These are phyloP conservation scores for Dioscorea dumetorum DNA, from an alignment of 106 monocot genomes.

Conservation along the genomic window DNA sequence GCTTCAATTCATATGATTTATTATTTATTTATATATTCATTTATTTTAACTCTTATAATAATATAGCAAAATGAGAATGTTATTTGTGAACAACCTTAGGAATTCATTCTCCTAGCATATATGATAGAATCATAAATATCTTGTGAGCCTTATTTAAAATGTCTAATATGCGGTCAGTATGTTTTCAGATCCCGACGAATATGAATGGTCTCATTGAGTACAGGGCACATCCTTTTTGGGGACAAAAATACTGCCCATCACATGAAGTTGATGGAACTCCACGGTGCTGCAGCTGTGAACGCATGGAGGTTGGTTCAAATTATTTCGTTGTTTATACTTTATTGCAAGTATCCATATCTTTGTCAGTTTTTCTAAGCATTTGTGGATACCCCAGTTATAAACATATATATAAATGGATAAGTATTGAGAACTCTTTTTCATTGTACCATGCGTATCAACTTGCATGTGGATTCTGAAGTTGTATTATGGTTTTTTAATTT, in stretches of 20 bases:
- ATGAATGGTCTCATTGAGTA: constrained; percentile 75
- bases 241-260: constrained; percentile 83
- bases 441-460: background rate
- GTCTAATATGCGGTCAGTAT: background rate
- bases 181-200: constrained; percentile 73
- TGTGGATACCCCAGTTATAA: no score
- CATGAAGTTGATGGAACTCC: constrained; percentile 80
- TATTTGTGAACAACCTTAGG: background rate
- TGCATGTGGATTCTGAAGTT: background rate
- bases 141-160: background rate
- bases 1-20: no score
- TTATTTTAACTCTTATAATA: background rate
- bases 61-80: background rate
- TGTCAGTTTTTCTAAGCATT: background rate
- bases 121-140: background rate
- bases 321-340: background rate
- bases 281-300: constrained; percentile 88
- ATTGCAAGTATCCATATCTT: background rate
- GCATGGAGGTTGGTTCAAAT: constrained; percentile 67
- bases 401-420: no score
- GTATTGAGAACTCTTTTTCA: background rate
- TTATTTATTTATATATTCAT: no score
- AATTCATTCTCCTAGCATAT: background rate
- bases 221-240: constrained; percentile 86
- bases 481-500: background rate